Conservation (phyloP, 192 early-diverging fungal species). For the Dimargaris xerosporica region DNA sequence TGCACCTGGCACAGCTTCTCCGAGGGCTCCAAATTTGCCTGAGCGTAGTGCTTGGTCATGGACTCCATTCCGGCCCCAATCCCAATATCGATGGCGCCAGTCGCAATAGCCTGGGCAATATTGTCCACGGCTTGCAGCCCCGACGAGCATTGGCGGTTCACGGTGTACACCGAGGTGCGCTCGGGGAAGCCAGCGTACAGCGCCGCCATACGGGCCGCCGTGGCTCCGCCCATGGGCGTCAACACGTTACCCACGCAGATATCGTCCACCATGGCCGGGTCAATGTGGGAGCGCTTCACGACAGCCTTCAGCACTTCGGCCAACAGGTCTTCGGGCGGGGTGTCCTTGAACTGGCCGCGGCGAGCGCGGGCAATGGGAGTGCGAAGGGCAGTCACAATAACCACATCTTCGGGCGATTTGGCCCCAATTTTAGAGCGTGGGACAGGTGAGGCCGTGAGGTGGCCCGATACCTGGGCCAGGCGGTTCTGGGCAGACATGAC, state of each 20-base stretch:
- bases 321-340: slow-evolving; percentile 65
- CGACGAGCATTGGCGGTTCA: slow-evolving; percentile 90
- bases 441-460: slow-evolving; percentile 24
- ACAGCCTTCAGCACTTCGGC: slow-evolving; percentile 62
- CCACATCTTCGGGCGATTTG: slow-evolving; percentile 80
- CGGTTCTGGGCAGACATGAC: slow-evolving; percentile 3
- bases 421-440: slow-evolving; percentile 40
- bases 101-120: slow-evolving; percentile 76
- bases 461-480: slow-evolving; percentile 7
- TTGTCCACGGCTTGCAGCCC: slow-evolving; percentile 79
- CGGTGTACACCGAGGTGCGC: slow-evolving; percentile 58
- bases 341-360: slow-evolving; percentile 87
- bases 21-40: slow-evolving; percentile 37
- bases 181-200: slow-evolving; percentile 85
- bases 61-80: slow-evolving; percentile 91
- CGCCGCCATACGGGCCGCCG: slow-evolving; percentile 77
- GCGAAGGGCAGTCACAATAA: slow-evolving; percentile 81
- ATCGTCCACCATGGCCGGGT: slow-evolving; percentile 77
- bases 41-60: slow-evolving; percentile 82
- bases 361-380: slow-evolving; percentile 77
- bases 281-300: slow-evolving; percentile 59
- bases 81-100: slow-evolving; percentile 80
- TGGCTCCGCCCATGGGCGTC: slow-evolving; percentile 78
- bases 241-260: slow-evolving; percentile 91
- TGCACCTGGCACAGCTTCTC: slow-evolving; percentile 57